A percentile compares a stretch with the other conserved stretches of the same genome.
Conservation (phyloP, 176 grass and related monocot species). For the Oryza nivara region DNA sequence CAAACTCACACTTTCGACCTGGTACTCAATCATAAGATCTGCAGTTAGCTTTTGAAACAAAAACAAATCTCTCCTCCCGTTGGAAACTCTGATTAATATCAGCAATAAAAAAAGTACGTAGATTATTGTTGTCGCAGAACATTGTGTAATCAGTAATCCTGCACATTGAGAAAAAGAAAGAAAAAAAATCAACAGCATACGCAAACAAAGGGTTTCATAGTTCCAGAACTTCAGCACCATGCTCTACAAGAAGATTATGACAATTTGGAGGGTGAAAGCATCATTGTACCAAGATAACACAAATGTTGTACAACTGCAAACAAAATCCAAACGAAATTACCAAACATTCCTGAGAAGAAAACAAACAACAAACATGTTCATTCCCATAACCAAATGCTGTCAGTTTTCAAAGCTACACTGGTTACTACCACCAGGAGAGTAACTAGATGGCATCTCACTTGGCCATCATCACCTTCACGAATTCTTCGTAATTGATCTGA, state of each 20-base stretch:
- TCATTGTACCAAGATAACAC: constrained; percentile 26
- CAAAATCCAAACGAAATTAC: constrained; percentile 33
- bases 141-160: background rate
- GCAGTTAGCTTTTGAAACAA: background rate
- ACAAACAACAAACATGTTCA: constrained; percentile 27
- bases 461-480: constrained; percentile 61
- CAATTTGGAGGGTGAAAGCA: constrained; percentile 20
- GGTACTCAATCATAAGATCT: constrained; percentile 4
- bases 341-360: constrained; percentile 31
- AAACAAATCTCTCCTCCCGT: background rate
- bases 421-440: constrained; percentile 46
- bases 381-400: constrained; percentile 41
- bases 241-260: background rate
- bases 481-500: constrained; percentile 59
- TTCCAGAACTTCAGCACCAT: background rate
- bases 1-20: background rate
- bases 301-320: constrained; percentile 27
- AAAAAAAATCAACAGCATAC: background rate
- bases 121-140: background rate
- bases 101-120: background rate
- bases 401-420: constrained; percentile 51
- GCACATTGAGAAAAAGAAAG: background rate
- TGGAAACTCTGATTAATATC: background rate
- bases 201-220: background rate
- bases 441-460: constrained; percentile 49